Evolutionary conservation across 202 grass and related monocot species (phyloP).

Genomic region (Tripidium arundinaceum): DNA sequence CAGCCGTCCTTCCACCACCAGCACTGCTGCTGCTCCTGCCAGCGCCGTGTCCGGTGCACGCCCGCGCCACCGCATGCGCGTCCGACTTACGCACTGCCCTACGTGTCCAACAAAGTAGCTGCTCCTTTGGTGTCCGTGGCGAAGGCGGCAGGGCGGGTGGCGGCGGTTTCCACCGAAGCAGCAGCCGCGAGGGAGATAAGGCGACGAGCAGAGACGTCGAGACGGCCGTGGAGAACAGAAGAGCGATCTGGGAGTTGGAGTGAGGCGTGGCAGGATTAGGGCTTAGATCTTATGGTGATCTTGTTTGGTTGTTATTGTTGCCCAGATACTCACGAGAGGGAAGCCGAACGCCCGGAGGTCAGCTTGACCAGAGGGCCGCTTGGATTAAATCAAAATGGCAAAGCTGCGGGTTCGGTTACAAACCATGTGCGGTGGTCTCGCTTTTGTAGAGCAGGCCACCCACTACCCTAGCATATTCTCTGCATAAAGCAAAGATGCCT

Average conservation of each 20-base stretch:
- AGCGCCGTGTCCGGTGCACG: background rate
- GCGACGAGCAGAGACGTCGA: conserved; percentile 7
- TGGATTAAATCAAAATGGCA: too few relatives aligned
- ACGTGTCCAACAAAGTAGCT: conserved; percentile 6
- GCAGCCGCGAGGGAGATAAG: background rate
- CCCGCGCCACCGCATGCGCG: background rate
- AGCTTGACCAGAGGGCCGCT: too few relatives aligned
- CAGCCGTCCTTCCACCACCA: background rate
- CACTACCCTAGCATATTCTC: too few relatives aligned
- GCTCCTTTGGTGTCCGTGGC: background rate
- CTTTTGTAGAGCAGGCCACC: too few relatives aligned
- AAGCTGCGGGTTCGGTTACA: too few relatives aligned
- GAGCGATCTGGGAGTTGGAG: conserved; percentile 26
- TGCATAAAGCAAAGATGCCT: too few relatives aligned
- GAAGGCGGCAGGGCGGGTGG: background rate
- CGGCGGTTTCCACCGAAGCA: background rate
- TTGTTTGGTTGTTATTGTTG: background rate
- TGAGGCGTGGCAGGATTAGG: background rate
- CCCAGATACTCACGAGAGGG: too few relatives aligned
- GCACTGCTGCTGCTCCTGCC: background rate
- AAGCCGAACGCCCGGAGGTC: too few relatives aligned
- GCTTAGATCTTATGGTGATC: background rate
- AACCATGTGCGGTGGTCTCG: too few relatives aligned
- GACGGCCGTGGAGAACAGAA: background rate
- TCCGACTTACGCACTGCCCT: background rate